Base-by-base conservation (phyloP, 192 early-diverging fungal species). In the Obelidium mucronatum region DNA sequence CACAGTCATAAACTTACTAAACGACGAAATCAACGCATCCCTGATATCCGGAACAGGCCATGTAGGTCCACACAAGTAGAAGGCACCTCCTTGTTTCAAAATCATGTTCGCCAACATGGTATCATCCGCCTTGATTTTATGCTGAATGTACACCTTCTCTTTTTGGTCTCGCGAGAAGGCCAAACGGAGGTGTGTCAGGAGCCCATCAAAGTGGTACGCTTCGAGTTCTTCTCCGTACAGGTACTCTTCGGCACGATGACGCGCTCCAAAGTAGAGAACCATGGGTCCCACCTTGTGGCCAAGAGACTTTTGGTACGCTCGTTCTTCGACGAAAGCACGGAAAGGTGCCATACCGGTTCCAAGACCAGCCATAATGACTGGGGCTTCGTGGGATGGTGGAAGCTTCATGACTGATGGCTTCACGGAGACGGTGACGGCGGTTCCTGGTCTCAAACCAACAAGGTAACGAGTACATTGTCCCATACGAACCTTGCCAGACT, bases 341-440 rank as follows among this genome's bases (percentile, higher is more conserved):
- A 98, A 98, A 15, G 96, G 96, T 28, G 96, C 96, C 96, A 98
- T 98, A 70, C 96, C 96, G 3, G 96, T 98, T 73, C 96, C 96
- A 33, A 98, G 89, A 74, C 96, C 96, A 36, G 96, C 92, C 95
- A 98, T 97, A 76, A 98, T 93, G 34, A 98, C 93, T 48, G 96
- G 96, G 69, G 93, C 92, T 40, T 79, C 74, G 77, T 92, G 91
- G 26, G 86, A 83, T 33, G 92, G 87, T 61, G 96, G 96, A 68
- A 98, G 82, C 79, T 95, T 96, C 96, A 98, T 98, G 19, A 98
- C 95, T 0, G 94, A 96, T 33, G 95, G 95, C 86, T 97, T 98
- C 86, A 98, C 91, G 42, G 93, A 90, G 19, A 98, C 96, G 19
- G 91, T 91, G 51, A 98, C 86, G 4, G 75, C 74, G 60, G 86